Evolutionary conservation across 1,284 basidiomycete species (phyloP), one percentile per base, ranked within the genome.

Genomic region (Boletellus deceptivus): DNA sequence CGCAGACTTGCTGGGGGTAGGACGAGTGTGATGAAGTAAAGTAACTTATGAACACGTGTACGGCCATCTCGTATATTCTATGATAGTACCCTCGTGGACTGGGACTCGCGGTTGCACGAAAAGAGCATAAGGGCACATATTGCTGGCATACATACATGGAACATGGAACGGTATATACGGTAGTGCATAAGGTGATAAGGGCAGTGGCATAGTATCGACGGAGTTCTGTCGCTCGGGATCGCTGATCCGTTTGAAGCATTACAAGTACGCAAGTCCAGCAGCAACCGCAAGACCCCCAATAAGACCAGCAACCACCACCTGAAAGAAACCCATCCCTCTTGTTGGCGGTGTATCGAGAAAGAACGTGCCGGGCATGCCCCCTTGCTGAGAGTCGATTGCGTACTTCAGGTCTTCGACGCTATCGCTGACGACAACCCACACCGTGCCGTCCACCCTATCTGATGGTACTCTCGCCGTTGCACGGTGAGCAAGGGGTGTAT

Each of bases 351-450:
- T 57, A 20, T 67, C 65, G 9, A 42, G 52, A 49, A 65, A 62
- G 40, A 65, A 50, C 18, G 50, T 62, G 22, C 69, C 69, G 20
- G 68, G 65, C 67, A 67, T 70, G 4, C 62, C 58, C 8, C 52
- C 55, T 42, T 62, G 66, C 43, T 67, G 65, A 33, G 64, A 68
- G 49, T 67, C 64, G 35, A 67, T 50, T 14, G 68, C 68, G 20
- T 67, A 68, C 43, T 57, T 60, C 49, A 67, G 55, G 46, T 70
- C 68, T 53, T 70, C 68, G 20, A 64, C 34, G n/a, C 56, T 47
- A 39, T 71, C 67, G 25, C 65, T 70, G 47, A 71, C 54, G 44
- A 71, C 49, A 40, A 67, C 64, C 65, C 69, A 67, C n/a, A 61
- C 61, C 4, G 67, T 70, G 18, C 43, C 52, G 16, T 52, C 42